Conservation (phyloP, 805 yeast species). For the Nakazawaea molendinolei region DNA sequence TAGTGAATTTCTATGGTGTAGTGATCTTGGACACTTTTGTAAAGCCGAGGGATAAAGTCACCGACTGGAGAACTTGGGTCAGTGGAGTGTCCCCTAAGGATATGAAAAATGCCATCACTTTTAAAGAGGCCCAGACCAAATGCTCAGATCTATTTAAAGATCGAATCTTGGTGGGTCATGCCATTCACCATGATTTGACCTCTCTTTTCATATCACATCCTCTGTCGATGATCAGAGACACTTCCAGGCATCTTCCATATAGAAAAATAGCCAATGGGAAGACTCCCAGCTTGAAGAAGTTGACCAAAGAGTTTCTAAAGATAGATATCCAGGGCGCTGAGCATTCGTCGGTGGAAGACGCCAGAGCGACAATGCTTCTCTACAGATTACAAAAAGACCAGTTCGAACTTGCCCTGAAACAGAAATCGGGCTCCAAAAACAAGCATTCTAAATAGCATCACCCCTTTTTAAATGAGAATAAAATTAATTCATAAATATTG, state of each 20-base stretch:
- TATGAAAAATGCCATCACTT: slow-evolving; percentile 61
- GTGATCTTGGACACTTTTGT: slow-evolving; percentile 70
- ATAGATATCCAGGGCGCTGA: slow-evolving; percentile 63
- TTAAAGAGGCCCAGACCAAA: slow-evolving; percentile 56
- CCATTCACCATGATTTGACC: slow-evolving; percentile 71
- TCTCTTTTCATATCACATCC: slow-evolving; percentile 67
- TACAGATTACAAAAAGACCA: slow-evolving; percentile 56
- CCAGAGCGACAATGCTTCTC: slow-evolving; percentile 80
- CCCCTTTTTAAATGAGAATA: neutral
- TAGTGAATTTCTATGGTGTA: slow-evolving; percentile 78
- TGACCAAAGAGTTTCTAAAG: slow-evolving; percentile 50
- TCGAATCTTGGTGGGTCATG: slow-evolving; percentile 75
- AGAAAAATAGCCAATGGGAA: slow-evolving; percentile 56
- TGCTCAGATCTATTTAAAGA: slow-evolving; percentile 47
- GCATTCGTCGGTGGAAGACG: slow-evolving; percentile 90
- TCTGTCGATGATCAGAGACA: slow-evolving; percentile 57
- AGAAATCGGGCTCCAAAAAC: slow-evolving; percentile 20
- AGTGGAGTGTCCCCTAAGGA: slow-evolving; percentile 74
- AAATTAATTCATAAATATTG: neutral
- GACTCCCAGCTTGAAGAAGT: slow-evolving; percentile 65
- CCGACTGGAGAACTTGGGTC: slow-evolving; percentile 92
- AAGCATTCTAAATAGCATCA: neutral
- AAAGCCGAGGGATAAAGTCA: slow-evolving; percentile 64
- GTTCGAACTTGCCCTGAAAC: slow-evolving; percentile 41
- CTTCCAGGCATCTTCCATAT: slow-evolving; percentile 56